These are phyloP conservation scores for Verticillium longisporum DNA, from an alignment of 2,329 filamentous ascomycete species.

Conservation along the genomic window DNA sequence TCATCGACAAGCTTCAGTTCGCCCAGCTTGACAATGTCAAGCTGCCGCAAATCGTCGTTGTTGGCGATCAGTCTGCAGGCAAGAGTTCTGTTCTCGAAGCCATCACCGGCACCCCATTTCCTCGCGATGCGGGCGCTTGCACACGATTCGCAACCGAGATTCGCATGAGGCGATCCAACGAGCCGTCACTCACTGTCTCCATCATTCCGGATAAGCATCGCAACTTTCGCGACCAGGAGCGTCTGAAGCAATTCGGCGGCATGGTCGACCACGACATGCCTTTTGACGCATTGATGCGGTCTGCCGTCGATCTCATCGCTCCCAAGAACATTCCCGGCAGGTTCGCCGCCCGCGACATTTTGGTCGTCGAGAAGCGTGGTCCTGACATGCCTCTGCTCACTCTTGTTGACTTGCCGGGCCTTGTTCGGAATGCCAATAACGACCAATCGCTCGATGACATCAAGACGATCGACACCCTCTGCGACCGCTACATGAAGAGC, in stretches of 20 bases:
- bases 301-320: conserved; percentile 43
- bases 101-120: conserved; percentile 56
- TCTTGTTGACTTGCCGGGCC: conserved; percentile 54
- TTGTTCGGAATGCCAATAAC: conserved; percentile 46
- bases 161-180: conserved; percentile 40
- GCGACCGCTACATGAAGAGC: conserved; percentile 49
- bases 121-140: conserved; percentile 51
- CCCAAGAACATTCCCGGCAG: conserved; percentile 41
- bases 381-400: conserved; percentile 54
- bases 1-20: conserved; percentile 49
- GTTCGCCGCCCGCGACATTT: conserved; percentile 44
- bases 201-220: conserved; percentile 50
- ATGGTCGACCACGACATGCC: conserved; percentile 34
- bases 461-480: conserved; percentile 42
- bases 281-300: conserved; percentile 43
- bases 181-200: conserved; percentile 38
- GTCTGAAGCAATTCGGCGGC: conserved; percentile 40
- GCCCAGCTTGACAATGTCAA: conserved; percentile 44
- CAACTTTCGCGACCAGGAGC: conserved; percentile 37
- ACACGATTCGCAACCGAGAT: conserved; percentile 57
- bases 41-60: conserved; percentile 56
- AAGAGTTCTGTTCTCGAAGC: conserved; percentile 59
- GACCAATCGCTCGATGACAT: conserved; percentile 47
- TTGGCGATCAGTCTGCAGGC: conserved; percentile 57
- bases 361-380: conserved; percentile 52